phyloP scores from a whole-genome alignment of 768 basidiomycete genomes.

The Rhizopogon vinicolor region DNA sequence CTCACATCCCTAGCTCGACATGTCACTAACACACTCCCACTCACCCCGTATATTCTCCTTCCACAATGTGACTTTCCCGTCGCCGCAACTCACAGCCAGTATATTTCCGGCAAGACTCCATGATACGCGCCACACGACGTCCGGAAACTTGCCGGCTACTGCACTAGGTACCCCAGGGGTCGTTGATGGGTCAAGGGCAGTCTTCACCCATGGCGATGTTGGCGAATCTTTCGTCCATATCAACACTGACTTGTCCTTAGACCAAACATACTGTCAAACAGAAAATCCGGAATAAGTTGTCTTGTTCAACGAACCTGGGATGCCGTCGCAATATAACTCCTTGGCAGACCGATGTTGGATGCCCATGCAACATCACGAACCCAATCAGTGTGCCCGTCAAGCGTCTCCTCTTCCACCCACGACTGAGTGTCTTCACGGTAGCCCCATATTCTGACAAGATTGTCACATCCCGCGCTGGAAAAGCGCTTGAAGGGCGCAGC shows the following conservation, averaged over 20 bases:
- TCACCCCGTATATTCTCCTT: conserved; percentile 94
- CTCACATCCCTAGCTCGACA: conserved; percentile 59
- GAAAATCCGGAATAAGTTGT: background rate
- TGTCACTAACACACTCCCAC: conserved; percentile 97
- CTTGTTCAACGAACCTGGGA: conserved; percentile 56
- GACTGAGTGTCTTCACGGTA: conserved; percentile 84
- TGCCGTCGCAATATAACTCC: conserved; percentile 93
- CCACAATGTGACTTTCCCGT: conserved; percentile 97
- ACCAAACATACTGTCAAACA: background rate
- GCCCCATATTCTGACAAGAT: conserved; percentile 91
- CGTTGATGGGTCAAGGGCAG: conserved; percentile 71
- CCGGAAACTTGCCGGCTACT: conserved; percentile 79
- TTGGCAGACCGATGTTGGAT: conserved; percentile 91
- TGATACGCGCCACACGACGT: conserved; percentile 97
- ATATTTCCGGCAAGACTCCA: conserved; percentile 98
- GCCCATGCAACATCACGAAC: conserved; percentile 99
- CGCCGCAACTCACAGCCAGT: conserved; percentile 93
- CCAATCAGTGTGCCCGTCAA: conserved; percentile 96
- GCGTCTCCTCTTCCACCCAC: conserved; percentile 86
- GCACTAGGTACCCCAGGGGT: conserved; percentile 39
- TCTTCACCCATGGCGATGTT: conserved; percentile 72
- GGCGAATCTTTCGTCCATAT: conserved; percentile 88
- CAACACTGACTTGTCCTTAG: conserved; percentile 76
- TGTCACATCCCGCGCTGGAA: conserved; percentile 94
- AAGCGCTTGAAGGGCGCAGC: conserved; percentile 81